A percentile compares a stretch with the other conserved stretches of the same genome.
Conservation (phyloP, 2,329 filamentous ascomycete species). For the Malbranchea zuffiana region DNA sequence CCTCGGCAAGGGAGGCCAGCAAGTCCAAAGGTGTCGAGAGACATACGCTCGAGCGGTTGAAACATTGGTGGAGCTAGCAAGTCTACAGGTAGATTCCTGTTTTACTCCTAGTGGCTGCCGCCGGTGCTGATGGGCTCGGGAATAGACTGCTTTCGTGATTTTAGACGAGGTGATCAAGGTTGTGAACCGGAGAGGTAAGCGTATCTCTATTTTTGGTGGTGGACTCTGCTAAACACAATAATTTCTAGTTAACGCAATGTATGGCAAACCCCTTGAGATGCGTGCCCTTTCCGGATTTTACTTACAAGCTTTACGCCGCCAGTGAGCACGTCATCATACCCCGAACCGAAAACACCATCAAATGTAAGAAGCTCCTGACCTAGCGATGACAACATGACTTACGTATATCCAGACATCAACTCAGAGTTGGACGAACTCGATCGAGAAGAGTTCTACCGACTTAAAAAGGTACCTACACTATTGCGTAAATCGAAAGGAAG, state of each 20-base stretch:
- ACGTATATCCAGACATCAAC: constrained; percentile 71
- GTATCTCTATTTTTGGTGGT: background rate
- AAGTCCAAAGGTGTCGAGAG: constrained; percentile 88
- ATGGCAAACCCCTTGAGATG: constrained; percentile 26
- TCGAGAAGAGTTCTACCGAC: constrained; percentile 91
- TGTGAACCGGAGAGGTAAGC: constrained; percentile 79
- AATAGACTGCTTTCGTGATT: constrained; percentile 85
- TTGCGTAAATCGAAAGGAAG: background rate
- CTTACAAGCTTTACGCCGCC: background rate
- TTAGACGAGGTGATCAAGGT: constrained; percentile 98
- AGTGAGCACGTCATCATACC: constrained; percentile 72
- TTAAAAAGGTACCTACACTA: constrained; percentile 63
- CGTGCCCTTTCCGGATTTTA: background rate
- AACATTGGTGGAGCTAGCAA: constrained; percentile 87
- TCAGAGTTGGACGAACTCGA: constrained; percentile 95
- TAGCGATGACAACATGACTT: constrained; percentile 13
- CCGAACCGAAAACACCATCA: constrained; percentile 98
- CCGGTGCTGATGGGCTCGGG: constrained; percentile 14
- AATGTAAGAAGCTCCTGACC: constrained; percentile 48
- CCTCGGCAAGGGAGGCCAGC: constrained; percentile 90
- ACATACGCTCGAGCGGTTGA: constrained; percentile 94
- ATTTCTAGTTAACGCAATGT: constrained; percentile 77
- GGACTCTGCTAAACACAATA: constrained; percentile 14
- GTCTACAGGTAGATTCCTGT: constrained; percentile 54
- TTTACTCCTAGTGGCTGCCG: background rate